phyloP scores from a whole-genome alignment of 2,329 filamentous ascomycete species.

The Emericellopsis cladophorae region DNA sequence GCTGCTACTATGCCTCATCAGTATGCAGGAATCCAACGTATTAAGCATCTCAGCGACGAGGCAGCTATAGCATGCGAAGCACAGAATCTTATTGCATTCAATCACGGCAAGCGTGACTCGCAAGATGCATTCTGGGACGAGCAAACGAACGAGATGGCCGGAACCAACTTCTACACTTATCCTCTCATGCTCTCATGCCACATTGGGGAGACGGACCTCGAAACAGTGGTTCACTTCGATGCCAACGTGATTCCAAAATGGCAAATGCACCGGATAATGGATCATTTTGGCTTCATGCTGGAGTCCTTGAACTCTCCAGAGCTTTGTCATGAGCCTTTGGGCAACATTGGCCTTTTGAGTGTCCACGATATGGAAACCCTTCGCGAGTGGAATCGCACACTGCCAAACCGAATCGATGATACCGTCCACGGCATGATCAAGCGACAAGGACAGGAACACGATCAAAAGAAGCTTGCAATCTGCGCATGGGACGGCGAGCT shows the following conservation, averaged over 20 bases:
- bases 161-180: conserved; percentile 1
- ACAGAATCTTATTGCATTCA: conserved; percentile 1
- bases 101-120: background rate
- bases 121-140: background rate
- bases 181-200: background rate
- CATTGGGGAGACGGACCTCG: background rate
- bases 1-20: background rate
- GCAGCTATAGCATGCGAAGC: conserved; percentile 1
- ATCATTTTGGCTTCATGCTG: conserved; percentile 1
- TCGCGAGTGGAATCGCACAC: background rate
- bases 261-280: conserved; percentile 1
- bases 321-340: background rate
- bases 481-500: conserved; percentile 12
- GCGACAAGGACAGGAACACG: conserved; percentile 15
- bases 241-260: background rate
- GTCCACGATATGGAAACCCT: background rate
- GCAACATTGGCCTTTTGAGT: background rate
- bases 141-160: conserved; percentile 1
- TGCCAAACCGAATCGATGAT: background rate
- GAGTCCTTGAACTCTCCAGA: background rate
- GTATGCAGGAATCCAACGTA: conserved; percentile 2
- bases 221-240: conserved; percentile 1
- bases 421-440: conserved; percentile 30
- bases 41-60: conserved; percentile 2
- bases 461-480: conserved; percentile 5